Evolutionary conservation across 768 basidiomycete species (phyloP).

Genomic region (Leccinum longicurvipes): DNA sequence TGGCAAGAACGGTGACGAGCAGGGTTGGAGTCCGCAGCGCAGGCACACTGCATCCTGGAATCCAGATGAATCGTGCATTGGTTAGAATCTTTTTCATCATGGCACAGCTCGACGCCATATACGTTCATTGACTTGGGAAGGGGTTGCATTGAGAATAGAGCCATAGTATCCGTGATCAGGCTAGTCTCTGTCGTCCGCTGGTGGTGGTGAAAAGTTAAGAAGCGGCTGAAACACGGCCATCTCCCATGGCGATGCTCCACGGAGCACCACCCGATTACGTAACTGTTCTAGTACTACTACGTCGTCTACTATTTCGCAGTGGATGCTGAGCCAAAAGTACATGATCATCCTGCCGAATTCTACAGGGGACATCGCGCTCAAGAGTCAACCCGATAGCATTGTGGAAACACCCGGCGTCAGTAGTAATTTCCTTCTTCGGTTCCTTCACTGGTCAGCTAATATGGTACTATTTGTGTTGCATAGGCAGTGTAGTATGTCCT

Average conservation of each 20-base stretch:
- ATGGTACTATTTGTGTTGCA: no score
- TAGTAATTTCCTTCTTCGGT: not conserved
- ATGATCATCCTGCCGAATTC: slow-evolving; percentile 2
- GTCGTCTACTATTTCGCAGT: not conserved
- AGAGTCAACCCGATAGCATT: slow-evolving; percentile 1
- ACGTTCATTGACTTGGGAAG: slow-evolving; percentile 22
- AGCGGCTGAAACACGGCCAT: not conserved
- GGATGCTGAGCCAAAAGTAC: slow-evolving; percentile 6
- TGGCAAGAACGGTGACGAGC: slow-evolving; percentile 32
- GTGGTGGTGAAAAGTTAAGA: slow-evolving; percentile 3
- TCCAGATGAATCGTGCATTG: slow-evolving; percentile 25
- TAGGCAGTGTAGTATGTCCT: slow-evolving; percentile 9
- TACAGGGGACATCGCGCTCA: not conserved
- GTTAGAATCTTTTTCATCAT: slow-evolving; percentile 16
- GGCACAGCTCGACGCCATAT: slow-evolving; percentile 3
- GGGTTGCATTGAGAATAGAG: slow-evolving; percentile 29
- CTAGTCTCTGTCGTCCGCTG: not conserved
- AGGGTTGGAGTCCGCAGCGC: slow-evolving; percentile 16
- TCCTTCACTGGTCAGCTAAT: not conserved
- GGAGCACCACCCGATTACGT: not conserved
- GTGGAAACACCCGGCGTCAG: slow-evolving; percentile 12
- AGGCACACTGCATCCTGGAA: slow-evolving; percentile 19
- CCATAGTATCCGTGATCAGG: slow-evolving; percentile 22
- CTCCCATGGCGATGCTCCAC: not conserved
- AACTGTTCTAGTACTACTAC: no score